Percentiles rank a stretch among this genome's conserved stretches.
phyloP scores from a whole-genome alignment of 352 stramenopile species.

The Phytophthora kernoviae region DNA sequence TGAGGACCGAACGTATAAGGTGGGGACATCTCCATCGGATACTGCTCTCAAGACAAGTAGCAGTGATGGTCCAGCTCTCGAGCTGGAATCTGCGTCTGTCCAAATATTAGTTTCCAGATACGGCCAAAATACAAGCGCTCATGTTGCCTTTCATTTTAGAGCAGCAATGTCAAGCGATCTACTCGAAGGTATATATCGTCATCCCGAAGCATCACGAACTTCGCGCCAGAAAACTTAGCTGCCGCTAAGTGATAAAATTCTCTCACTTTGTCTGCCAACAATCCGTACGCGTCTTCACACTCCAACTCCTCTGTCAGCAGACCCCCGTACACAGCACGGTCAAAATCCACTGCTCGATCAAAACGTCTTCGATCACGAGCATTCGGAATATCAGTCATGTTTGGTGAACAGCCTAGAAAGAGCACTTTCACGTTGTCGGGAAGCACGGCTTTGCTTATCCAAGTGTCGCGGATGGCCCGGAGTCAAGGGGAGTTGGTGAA shows the following conservation, averaged over 20 bases:
- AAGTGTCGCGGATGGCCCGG: slow-evolving; percentile 49
- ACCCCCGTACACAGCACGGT: slow-evolving; percentile 34
- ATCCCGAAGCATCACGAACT: slow-evolving; percentile 61
- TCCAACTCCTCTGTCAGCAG: slow-evolving; percentile 44
- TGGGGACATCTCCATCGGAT: slow-evolving; percentile 36
- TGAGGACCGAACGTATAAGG: slow-evolving; percentile 48
- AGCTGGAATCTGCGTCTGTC: slow-evolving; percentile 15
- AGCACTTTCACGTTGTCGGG: slow-evolving; percentile 25
- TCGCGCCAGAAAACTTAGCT: background rate
- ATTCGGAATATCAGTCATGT: background rate
- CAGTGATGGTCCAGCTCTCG: slow-evolving; percentile 43
- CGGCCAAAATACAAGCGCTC: too few species aligned
- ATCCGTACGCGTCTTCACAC: slow-evolving; percentile 40
- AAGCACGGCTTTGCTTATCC: slow-evolving; percentile 19
- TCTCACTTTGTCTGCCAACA: slow-evolving; percentile 33
- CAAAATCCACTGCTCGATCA: slow-evolving; percentile 19
- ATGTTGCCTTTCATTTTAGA: background rate
- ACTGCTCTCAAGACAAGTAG: slow-evolving; percentile 33
- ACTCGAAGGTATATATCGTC: slow-evolving; percentile 65
- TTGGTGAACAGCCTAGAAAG: slow-evolving; percentile 43
- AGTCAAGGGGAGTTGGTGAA: slow-evolving; percentile 29
- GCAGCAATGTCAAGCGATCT: slow-evolving; percentile 18
- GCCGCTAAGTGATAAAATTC: slow-evolving; percentile 24
- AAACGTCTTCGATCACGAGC: slow-evolving; percentile 3
- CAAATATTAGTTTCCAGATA: slow-evolving; percentile 1